Percentiles rank a stretch among this genome's conserved stretches.
phyloP scores from a whole-genome alignment of 2,329 filamentous ascomycete genomes.

The Fusarium sp. region DNA sequence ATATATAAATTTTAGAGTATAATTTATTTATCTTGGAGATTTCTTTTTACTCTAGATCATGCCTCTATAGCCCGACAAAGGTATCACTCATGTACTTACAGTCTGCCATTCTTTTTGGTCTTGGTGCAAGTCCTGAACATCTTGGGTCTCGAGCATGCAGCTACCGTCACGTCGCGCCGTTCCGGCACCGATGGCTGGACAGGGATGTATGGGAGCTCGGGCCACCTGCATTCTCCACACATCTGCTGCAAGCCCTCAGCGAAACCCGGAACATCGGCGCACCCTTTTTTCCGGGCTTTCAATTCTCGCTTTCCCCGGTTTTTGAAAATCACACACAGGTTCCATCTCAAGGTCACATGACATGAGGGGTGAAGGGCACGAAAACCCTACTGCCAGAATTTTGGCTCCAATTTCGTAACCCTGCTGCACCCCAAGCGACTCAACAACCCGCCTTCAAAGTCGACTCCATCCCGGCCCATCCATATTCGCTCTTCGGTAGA shows the following conservation, averaged over 20 bases:
- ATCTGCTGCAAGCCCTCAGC: background rate
- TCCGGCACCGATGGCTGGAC: background rate
- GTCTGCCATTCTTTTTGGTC: no score
- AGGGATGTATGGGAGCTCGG: background rate
- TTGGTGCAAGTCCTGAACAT: background rate
- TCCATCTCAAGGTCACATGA: conserved; percentile 44
- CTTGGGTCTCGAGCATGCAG: background rate
- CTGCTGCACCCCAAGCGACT: conserved; percentile 37
- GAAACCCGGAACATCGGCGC: conserved; percentile 17
- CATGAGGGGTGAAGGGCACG: conserved; percentile 50
- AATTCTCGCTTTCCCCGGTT: background rate
- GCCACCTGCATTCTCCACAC: background rate
- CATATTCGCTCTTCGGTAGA: conserved; percentile 56
- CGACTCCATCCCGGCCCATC: conserved; percentile 51
- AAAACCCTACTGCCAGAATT: conserved; percentile 52
- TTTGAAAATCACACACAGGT: conserved; percentile 11
- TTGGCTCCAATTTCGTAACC: conserved; percentile 45
- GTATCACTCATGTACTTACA: no score
- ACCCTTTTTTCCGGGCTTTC: background rate
- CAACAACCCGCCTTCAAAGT: conserved; percentile 41
- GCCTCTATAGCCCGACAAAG: no score
- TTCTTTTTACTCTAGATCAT: no score
- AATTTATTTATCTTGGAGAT: no score
- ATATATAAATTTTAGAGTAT: no score
- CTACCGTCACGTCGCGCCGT: background rate